These are phyloP conservation scores for Russula foetens DNA, from an alignment of 768 basidiomycete species.

Conservation along the genomic window DNA sequence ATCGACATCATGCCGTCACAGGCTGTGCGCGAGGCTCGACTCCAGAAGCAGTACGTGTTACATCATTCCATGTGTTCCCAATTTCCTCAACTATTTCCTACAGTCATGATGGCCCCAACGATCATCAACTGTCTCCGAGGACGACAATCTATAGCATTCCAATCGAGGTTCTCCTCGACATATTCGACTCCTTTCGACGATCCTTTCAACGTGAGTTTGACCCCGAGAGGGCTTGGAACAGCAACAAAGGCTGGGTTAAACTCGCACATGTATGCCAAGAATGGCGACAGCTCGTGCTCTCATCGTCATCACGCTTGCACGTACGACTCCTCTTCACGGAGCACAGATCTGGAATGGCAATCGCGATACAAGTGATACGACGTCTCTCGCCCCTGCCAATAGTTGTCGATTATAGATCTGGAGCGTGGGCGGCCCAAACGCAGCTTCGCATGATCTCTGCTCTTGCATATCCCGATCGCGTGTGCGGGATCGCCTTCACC, in stretches of 20 bases:
- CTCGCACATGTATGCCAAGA: conserved; percentile 1
- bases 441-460: too few relatives aligned
- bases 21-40: too few relatives aligned
- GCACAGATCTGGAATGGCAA: too few relatives aligned
- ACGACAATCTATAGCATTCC: neutral
- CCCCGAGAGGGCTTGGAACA: neutral
- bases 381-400: neutral
- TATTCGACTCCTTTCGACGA: neutral
- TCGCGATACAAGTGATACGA: too few relatives aligned
- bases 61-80: too few relatives aligned
- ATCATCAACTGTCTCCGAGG: too few relatives aligned
- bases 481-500: too few relatives aligned
- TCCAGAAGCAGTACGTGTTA: neutral
- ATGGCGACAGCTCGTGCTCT: neutral
- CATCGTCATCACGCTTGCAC: neutral
- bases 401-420: neutral
- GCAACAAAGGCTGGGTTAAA: neutral
- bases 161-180: neutral
- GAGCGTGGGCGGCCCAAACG: too few relatives aligned
- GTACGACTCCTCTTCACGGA: neutral
- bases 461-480: too few relatives aligned
- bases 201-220: neutral
- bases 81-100: too few relatives aligned
- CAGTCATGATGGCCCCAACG: too few relatives aligned
- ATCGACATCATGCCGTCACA: too few relatives aligned